Evolutionary conservation across 352 stramenopile genomes (phyloP).

Genomic region (Phytophthora tentaculata): DNA sequence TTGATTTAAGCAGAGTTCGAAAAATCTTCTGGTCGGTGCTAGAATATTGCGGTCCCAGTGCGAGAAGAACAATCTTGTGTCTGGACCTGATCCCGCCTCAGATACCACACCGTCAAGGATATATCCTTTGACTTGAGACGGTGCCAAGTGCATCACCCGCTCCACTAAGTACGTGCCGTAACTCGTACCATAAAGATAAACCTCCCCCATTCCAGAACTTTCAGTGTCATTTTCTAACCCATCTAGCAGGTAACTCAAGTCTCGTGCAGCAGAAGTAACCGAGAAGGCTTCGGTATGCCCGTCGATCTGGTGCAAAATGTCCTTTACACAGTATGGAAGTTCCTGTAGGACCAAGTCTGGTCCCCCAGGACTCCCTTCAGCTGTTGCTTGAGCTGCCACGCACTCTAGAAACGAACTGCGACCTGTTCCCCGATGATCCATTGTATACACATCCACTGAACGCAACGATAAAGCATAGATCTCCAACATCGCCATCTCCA

Average conservation of each 20-base stretch:
- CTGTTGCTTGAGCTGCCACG: constrained; percentile 39
- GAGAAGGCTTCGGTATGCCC: constrained; percentile 40
- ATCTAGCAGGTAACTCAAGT: constrained; percentile 36
- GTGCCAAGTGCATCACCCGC: constrained; percentile 55
- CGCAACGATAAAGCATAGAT: constrained; percentile 43
- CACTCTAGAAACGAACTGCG: constrained; percentile 44
- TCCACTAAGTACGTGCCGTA: constrained; percentile 47
- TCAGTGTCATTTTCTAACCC: constrained; percentile 20
- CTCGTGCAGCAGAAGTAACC: constrained; percentile 53
- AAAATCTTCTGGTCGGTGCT: constrained; percentile 28
- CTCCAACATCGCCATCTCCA: constrained; percentile 46
- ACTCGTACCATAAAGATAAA: constrained; percentile 48
- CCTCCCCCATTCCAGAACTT: constrained; percentile 19
- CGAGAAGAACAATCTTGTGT: constrained; percentile 34
- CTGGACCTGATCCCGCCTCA: constrained; percentile 28
- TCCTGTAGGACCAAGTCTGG: constrained; percentile 19
- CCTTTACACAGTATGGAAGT: constrained; percentile 34
- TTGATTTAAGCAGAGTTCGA: constrained; percentile 31
- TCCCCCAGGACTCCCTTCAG: constrained; percentile 23
- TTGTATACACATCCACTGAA: constrained; percentile 57
- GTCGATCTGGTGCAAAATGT: constrained; percentile 37
- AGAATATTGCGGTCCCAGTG: constrained; percentile 45
- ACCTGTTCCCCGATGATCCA: constrained; percentile 52
- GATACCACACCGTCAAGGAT: constrained; percentile 56
- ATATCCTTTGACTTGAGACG: constrained; percentile 46